phyloP scores from a whole-genome alignment of 2,329 filamentous ascomycete genomes.

The Aspergillus felis region DNA sequence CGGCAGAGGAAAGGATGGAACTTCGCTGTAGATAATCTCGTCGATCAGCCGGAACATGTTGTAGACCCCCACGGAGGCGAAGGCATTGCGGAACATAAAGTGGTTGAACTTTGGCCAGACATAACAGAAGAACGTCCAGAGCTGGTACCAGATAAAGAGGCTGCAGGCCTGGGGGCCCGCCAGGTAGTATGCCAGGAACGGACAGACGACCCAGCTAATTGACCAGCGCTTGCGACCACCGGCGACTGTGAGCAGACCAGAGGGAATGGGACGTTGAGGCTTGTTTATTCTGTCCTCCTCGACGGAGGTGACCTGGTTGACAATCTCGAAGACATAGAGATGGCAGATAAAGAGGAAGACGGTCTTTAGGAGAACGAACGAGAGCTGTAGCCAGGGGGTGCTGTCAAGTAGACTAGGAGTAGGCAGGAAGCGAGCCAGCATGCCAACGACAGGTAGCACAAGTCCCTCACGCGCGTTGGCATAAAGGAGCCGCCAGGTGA shows the following conservation, averaged over 20 bases:
- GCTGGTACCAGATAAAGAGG: conserved; percentile 2
- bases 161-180: neutral
- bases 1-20: neutral
- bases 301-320: conserved; percentile 1
- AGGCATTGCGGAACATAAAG: conserved; percentile 6
- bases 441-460: conserved; percentile 1
- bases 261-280: conserved; percentile 1
- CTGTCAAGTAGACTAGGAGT: neutral
- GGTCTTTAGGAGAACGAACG: neutral
- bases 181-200: neutral
- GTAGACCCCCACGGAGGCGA: conserved; percentile 4
- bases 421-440: conserved; percentile 4
- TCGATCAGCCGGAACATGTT: conserved; percentile 7
- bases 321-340: conserved; percentile 6
- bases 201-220: conserved; percentile 1
- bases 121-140: conserved; percentile 5
- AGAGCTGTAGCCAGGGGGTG: neutral
- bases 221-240: conserved; percentile 1
- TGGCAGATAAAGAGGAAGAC: conserved; percentile 1
- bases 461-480: conserved; percentile 2
- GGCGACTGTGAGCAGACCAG: neutral
- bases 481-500: neutral
- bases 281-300: conserved; percentile 4
- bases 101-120: conserved; percentile 6
- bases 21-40: neutral